These are phyloP conservation scores for Arabidopsis thaliana DNA, from an alignment of 345 rosid species.

Conservation along the genomic window DNA sequence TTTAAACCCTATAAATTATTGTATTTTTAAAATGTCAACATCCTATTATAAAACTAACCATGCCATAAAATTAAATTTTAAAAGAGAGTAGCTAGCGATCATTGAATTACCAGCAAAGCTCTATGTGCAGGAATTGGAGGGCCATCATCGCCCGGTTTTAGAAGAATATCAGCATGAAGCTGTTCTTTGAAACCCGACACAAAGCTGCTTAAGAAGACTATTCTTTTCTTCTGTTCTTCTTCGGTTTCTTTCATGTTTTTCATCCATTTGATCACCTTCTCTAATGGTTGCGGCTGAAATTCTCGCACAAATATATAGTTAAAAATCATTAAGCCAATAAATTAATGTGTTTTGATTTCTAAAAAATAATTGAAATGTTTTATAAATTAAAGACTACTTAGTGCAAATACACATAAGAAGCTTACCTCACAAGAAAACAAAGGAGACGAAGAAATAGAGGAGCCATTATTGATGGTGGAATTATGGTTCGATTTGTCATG, in stretches of 20 bases:
- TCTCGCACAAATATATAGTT: neutral
- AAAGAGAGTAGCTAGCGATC: conserved; percentile 20
- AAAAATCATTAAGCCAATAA: neutral
- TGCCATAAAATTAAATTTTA: neutral
- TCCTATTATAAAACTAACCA: neutral
- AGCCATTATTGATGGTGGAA: conserved; percentile 28
- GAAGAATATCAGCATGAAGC: conserved; percentile 66
- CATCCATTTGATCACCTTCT: conserved; percentile 70
- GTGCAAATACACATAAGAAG: conserved; percentile 16
- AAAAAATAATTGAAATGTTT: neutral
- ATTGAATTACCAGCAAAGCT: conserved; percentile 60
- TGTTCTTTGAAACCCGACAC: conserved; percentile 55
- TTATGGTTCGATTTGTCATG: conserved; percentile 27
- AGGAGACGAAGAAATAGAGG: conserved; percentile 42
- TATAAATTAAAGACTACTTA: neutral
- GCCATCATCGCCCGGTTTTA: conserved; percentile 63
- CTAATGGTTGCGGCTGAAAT: conserved; percentile 51
- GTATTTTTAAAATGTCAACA: neutral
- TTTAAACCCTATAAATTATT: neutral
- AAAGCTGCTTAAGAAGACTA: conserved; percentile 63
- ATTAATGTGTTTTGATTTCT: neutral
- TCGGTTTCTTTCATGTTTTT: conserved; percentile 64
- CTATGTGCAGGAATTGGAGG: conserved; percentile 67
- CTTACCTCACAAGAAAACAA: conserved; percentile 71
- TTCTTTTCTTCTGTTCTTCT: conserved; percentile 63